Percentiles rank a stretch among this genome's conserved stretches.
Conservation (phyloP, 2,329 filamentous ascomycete species). For the Trichoderma koningii region DNA sequence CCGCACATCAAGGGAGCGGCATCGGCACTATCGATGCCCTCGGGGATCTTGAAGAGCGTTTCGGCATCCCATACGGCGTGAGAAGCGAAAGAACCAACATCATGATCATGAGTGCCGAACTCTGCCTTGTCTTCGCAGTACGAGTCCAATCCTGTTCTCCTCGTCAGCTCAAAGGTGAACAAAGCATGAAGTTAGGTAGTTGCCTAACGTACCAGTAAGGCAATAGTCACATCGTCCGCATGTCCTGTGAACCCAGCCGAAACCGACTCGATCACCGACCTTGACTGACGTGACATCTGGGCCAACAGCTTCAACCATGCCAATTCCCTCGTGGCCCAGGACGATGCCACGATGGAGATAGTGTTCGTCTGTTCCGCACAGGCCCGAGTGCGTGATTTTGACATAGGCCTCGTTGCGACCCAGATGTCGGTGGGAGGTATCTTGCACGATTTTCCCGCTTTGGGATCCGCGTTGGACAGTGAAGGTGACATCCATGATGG, state of each 20-base stretch:
- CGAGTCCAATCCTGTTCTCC: constrained; percentile 34
- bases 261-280: constrained; percentile 32
- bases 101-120: constrained; percentile 41
- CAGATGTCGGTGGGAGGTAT: constrained; percentile 4
- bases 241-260: constrained; percentile 20
- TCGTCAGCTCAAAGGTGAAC: not conserved
- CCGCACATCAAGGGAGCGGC: constrained; percentile 80
- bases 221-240: constrained; percentile 2
- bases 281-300: constrained; percentile 38
- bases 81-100: constrained; percentile 48
- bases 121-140: constrained; percentile 41
- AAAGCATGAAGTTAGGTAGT: no score
- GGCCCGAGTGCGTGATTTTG: constrained; percentile 29
- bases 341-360: constrained; percentile 13
- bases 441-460: constrained; percentile 4
- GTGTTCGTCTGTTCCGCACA: constrained; percentile 31
- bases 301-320: constrained; percentile 42
- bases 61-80: constrained; percentile 45
- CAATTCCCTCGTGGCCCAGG: constrained; percentile 48
- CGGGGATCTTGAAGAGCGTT: constrained; percentile 59
- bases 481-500: constrained; percentile 10
- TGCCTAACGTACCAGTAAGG: not conserved
- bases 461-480: constrained; percentile 14
- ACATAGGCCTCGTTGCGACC: constrained; percentile 25
- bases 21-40: constrained; percentile 58